phyloP scores from a whole-genome alignment of 2,329 filamentous ascomycete genomes.

The Botrytis tulipae region DNA sequence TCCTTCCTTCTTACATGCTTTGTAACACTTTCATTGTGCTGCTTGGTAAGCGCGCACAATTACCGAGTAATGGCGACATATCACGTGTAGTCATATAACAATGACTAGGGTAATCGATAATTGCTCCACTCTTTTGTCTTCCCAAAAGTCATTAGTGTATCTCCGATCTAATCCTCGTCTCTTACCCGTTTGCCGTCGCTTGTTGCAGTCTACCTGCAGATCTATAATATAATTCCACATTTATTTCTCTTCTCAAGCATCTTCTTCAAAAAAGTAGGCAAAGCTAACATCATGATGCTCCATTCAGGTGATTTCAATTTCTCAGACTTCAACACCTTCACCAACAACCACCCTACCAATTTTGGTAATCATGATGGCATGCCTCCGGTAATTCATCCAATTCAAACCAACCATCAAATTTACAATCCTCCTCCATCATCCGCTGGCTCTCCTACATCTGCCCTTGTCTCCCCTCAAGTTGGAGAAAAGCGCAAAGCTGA shows the following conservation, averaged over 20 bases:
- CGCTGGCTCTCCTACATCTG: conserved; percentile 25
- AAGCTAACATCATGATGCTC: conserved; percentile 34
- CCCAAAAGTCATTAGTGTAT: conserved; percentile 14
- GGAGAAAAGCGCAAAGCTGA: conserved; percentile 38
- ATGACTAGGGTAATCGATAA: not conserved
- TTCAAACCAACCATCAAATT: conserved; percentile 27
- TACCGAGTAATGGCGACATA: conserved; percentile 30
- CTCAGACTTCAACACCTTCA: conserved; percentile 36
- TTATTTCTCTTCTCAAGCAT: conserved; percentile 13
- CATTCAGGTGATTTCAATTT: conserved; percentile 38
- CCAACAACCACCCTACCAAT: conserved; percentile 23
- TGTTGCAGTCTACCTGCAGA: conserved; percentile 11
- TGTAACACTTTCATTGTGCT: not conserved
- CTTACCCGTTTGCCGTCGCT: conserved; percentile 10
- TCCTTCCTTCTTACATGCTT: not conserved
- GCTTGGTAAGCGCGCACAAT: conserved; percentile 22
- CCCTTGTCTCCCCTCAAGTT: conserved; percentile 34
- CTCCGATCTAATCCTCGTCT: conserved; percentile 13
- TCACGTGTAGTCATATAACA: conserved; percentile 32
- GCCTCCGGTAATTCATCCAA: conserved; percentile 24
- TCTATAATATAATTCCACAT: conserved; percentile 17
- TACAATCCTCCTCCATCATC: conserved; percentile 28
- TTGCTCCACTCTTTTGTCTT: conserved; percentile 13
- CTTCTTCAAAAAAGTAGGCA: conserved; percentile 25
- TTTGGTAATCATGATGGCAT: conserved; percentile 25